Evolutionary conservation across 176 grass and related monocot species (phyloP), one percentile per base, ranked within the genome.

Genomic region (Oryza glumipatula): DNA sequence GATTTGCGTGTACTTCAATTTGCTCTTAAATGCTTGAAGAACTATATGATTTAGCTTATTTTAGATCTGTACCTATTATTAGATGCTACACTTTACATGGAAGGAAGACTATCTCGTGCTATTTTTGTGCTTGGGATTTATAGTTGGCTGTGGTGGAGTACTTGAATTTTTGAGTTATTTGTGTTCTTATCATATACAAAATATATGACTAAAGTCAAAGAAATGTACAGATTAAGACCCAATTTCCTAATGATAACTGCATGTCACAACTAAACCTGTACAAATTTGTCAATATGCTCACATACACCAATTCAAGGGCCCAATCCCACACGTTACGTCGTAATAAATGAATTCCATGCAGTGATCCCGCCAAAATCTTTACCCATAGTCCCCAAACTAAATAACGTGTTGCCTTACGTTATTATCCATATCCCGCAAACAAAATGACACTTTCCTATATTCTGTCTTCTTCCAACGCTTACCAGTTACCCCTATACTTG

Each of bases 331-430:
- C 73, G 13, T 1, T 11, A 65, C 16, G 5, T 63, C 10, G 32
- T 19, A 65, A 65, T 65, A 65, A 83, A 73, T 22, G 70, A 52
- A 33, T 47, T 47, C 23, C 39, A 65, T 74, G 70, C 58, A 32
- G 11, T 83, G 64, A 65, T 12, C 44, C 39, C n/a, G 24, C 56
- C 16, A 74, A 78, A 73, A 48, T 65, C 17, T 21, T 15, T 74
- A 64, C 16, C 28, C 13, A 43, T 22, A 65, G 9, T 74, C 16
- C 33, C 15, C 22, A 46, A 73, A 82, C 61, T 46, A 32, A 9
- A 12, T 28, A 38, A 30, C 52, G 1, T 8, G 22, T 63, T 63
- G 7, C n/a, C 58, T 63, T 22, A 63, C 54, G 2, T 1, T 23
- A 23, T 16, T 74, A 64, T 19, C 44, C 44, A 60, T 22, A 65